phyloP scores from a whole-genome alignment of 345 rosid species.

The Sapria himalayana region DNA sequence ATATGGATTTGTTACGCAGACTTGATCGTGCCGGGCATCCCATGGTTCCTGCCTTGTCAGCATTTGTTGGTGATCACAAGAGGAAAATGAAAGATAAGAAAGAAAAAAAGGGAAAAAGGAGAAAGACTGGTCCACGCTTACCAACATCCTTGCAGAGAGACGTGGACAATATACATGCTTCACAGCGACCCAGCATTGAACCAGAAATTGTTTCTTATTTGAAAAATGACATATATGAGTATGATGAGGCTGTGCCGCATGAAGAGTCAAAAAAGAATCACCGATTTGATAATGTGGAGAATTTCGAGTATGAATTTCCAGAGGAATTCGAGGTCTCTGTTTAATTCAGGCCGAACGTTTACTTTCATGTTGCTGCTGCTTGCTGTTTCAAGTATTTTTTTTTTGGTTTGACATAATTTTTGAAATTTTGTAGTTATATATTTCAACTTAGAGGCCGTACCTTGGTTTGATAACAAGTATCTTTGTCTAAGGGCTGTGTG shows the following conservation, averaged over 20 bases:
- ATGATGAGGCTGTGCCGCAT: slow-evolving; percentile 53
- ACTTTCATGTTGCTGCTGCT: too few relatives aligned
- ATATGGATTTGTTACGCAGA: too few relatives aligned
- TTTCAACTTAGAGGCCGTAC: not conserved
- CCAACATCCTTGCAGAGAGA: slow-evolving; percentile 36
- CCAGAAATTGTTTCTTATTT: not conserved
- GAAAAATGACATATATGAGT: slow-evolving; percentile 59
- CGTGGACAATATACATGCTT: slow-evolving; percentile 15
- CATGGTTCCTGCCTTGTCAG: too few relatives aligned
- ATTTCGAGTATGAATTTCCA: slow-evolving; percentile 53
- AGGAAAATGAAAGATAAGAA: too few relatives aligned
- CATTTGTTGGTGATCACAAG: too few relatives aligned
- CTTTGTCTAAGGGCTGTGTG: too few relatives aligned
- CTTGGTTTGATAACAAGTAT: too few relatives aligned
- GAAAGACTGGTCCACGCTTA: slow-evolving; percentile 50
- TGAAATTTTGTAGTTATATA: not conserved
- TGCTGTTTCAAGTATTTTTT: not conserved
- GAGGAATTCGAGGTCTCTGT: slow-evolving; percentile 47
- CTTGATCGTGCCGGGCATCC: too few relatives aligned
- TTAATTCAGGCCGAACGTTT: too few relatives aligned
- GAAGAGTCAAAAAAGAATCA: slow-evolving; percentile 68
- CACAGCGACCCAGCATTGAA: slow-evolving; percentile 26
- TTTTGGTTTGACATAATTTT: not conserved
- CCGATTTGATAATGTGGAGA: slow-evolving; percentile 50
- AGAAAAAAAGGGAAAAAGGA: slow-evolving; percentile 7